Evolutionary conservation across 768 basidiomycete species (phyloP).

Genomic region (Lactarius pseudohatsudake): DNA sequence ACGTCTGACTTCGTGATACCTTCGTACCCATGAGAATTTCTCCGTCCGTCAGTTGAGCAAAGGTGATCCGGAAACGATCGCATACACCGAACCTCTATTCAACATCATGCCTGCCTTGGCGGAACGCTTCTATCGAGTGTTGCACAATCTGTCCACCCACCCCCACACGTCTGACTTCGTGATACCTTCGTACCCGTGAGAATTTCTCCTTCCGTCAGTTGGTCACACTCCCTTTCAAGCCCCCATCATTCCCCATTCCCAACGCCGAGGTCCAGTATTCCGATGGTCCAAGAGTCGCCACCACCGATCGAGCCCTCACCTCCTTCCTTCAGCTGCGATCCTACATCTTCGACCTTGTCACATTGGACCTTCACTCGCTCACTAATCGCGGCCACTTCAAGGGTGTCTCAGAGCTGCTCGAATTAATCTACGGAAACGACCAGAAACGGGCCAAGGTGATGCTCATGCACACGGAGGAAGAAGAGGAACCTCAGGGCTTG

Average conservation of each 20-base stretch:
- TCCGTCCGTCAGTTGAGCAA: no score
- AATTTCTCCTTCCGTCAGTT: conserved; percentile 89
- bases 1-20: no score
- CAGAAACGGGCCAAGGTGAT: no score
- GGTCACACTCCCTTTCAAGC: conserved; percentile 66
- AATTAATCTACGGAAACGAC: no score
- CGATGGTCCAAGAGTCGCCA: conserved; percentile 67
- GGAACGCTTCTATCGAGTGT: conserved; percentile 78
- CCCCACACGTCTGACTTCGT: conserved; percentile 76
- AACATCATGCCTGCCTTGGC: conserved; percentile 70
- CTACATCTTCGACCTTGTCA: conserved; percentile 79
- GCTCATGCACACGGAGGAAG: no score
- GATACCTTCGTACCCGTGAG: conserved; percentile 81
- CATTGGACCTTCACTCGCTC: conserved; percentile 88
- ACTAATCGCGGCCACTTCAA: no score
- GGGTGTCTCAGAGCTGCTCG: no score
- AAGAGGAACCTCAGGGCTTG: no score
- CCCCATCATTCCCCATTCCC: conserved; percentile 51
- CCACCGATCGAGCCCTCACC: conserved; percentile 63
- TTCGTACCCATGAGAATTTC: no score
- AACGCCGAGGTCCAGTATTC: conserved; percentile 63
- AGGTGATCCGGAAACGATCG: conserved; percentile 38
- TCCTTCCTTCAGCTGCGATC: conserved; percentile 83
- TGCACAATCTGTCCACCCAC: conserved; percentile 88
- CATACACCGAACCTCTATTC: conserved; percentile 53